Evolutionary conservation across 2,329 filamentous ascomycete species (phyloP).

Genomic region (Penicillium capsulatum): DNA sequence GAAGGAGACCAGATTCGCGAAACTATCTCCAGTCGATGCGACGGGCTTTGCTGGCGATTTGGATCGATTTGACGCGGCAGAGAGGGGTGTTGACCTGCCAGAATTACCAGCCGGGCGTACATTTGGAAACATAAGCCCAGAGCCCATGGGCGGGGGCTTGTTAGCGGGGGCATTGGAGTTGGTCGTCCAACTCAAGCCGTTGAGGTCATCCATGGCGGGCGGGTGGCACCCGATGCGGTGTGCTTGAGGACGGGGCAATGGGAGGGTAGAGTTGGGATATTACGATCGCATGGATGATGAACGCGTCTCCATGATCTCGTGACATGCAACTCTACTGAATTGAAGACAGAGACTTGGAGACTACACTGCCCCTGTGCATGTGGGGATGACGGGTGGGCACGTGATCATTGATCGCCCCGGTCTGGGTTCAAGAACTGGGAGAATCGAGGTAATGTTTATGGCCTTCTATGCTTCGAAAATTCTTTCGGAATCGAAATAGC

Average conservation of each 20-base stretch:
- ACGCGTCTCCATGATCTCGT: constrained; percentile 12
- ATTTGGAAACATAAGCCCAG: constrained; percentile 33
- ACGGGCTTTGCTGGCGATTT: constrained; percentile 39
- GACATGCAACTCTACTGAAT: constrained; percentile 5
- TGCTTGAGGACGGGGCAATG: constrained; percentile 1
- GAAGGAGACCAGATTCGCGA: constrained; percentile 63
- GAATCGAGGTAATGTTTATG: too few relatives aligned
- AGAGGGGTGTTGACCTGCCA: constrained; percentile 43
- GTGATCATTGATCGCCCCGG: constrained; percentile 14
- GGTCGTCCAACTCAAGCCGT: constrained; percentile 44
- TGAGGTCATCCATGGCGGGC: constrained; percentile 46
- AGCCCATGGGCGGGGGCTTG: constrained; percentile 38
- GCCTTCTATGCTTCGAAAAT: too few relatives aligned
- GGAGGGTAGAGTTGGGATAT: constrained; percentile 4
- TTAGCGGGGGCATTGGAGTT: constrained; percentile 29
- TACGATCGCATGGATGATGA: background rate
- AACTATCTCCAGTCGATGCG: constrained; percentile 50
- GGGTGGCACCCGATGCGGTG: constrained; percentile 2
- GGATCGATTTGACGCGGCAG: constrained; percentile 27
- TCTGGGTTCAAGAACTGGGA: too few relatives aligned
- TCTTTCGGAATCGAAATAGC: too few relatives aligned
- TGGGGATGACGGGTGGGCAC: constrained; percentile 12
- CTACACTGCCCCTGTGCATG: constrained; percentile 13
- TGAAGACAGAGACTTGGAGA: constrained; percentile 1
- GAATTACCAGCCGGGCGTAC: constrained; percentile 36